phyloP scores from a whole-genome alignment of 1,284 basidiomycete species.

The Fistulina hepatica region DNA sequence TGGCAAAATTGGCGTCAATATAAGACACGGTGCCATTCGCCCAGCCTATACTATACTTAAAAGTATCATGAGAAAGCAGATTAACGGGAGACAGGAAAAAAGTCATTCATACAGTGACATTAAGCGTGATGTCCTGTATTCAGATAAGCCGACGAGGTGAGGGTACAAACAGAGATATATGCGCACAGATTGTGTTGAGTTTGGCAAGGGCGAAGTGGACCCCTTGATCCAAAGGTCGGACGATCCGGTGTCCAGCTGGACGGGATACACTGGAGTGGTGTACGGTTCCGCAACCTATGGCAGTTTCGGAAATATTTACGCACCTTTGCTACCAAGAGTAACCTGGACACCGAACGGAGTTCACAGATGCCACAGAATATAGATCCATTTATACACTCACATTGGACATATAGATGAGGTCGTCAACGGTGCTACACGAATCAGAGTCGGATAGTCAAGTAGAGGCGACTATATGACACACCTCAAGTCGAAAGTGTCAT shows the following conservation, averaged over 20 bases:
- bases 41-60: slow-evolving; percentile 70
- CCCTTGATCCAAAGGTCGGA: slow-evolving; percentile 71
- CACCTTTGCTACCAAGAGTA: slow-evolving; percentile 49
- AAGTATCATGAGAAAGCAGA: slow-evolving; percentile 3
- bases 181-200: slow-evolving; percentile 42
- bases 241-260: slow-evolving; percentile 75
- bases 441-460: no score
- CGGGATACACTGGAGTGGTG: slow-evolving; percentile 38
- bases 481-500: no score
- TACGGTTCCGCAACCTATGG: slow-evolving; percentile 3
- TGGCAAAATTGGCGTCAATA: slow-evolving; percentile 54
- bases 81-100: slow-evolving; percentile 3
- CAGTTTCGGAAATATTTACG: slow-evolving; percentile 17
- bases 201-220: slow-evolving; percentile 37
- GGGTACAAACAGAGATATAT: slow-evolving; percentile 3
- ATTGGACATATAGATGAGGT: slow-evolving; percentile 66
- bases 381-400: slow-evolving; percentile 30
- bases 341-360: slow-evolving; percentile 31
- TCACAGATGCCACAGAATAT: slow-evolving; percentile 5
- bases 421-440: slow-evolving; percentile 60
- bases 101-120: slow-evolving; percentile 43
- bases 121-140: slow-evolving; percentile 34
- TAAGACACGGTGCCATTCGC: slow-evolving; percentile 52
- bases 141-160: slow-evolving; percentile 10
- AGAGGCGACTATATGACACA: no score